Percentiles rank a stretch among this genome's conserved stretches.
These are phyloP conservation scores for Fusarium sp. DNA, from an alignment of 2,329 filamentous ascomycete species.

Conservation along the genomic window DNA sequence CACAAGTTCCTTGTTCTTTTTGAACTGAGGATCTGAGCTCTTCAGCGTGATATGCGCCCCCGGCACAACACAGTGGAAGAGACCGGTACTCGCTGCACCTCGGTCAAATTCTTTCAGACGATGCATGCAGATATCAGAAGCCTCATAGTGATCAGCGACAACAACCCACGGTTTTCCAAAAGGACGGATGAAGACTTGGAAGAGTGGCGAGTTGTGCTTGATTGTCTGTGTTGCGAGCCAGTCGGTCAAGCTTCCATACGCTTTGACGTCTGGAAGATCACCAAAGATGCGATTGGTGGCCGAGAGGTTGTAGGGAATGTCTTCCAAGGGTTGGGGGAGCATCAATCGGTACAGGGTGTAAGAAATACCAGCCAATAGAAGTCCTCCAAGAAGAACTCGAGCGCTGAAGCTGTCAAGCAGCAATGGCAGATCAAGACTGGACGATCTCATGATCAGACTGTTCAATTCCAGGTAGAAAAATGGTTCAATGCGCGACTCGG, in stretches of 20 bases:
- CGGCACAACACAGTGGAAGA: constrained; percentile 22
- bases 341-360: constrained; percentile 21
- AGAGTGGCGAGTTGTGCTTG: constrained; percentile 23
- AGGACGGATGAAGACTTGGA: constrained; percentile 26
- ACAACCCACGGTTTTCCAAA: constrained; percentile 28
- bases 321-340: constrained; percentile 20
- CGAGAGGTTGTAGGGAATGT: constrained; percentile 23
- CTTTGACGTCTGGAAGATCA: constrained; percentile 18
- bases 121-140: constrained; percentile 23
- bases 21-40: constrained; percentile 28
- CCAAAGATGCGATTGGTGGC: constrained; percentile 28
- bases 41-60: constrained; percentile 19
- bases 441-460: neutral
- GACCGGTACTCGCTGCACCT: constrained; percentile 3
- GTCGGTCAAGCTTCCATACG: constrained; percentile 22
- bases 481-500: neutral
- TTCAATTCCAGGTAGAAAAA: neutral
- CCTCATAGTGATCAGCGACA: constrained; percentile 33
- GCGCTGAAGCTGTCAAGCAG: neutral
- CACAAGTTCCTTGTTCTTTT: constrained; percentile 35
- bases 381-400: neutral
- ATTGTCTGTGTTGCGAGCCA: constrained; percentile 20
- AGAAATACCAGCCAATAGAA: constrained; percentile 5
- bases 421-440: neutral
- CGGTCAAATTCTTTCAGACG: constrained; percentile 33